Evolutionary conservation across 352 stramenopile genomes (phyloP), one percentile per base, ranked within the genome.

Genomic region (Globisporangium perplexum): DNA sequence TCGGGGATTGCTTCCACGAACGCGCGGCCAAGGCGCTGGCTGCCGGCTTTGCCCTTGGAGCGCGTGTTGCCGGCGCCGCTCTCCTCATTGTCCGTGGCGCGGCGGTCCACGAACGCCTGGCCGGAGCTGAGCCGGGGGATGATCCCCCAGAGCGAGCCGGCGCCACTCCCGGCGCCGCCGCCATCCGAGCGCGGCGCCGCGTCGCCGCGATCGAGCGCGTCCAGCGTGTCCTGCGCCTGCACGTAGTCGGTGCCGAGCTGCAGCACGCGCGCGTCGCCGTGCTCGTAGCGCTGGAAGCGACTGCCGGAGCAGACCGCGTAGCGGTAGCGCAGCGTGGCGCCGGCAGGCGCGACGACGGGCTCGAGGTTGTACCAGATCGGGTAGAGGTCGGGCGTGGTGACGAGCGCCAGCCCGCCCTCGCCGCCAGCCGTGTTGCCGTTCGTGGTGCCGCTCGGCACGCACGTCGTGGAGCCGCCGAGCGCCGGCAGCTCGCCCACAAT

Each of bases 311-410:
- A 95, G 26, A 96, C 66, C 3, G 80, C 86, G 55, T 96, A 96
- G 52, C 83, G 78, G 58, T 96, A 96, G 22, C 65, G 77, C 42
- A 96, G 74, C 22, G 77, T 70, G 2, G 80, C 71, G 30, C 71
- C 80, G 0, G 77, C 64, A 14, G 77, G 79, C 42, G 87, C 69
- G 36, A 91, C 47, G 3, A 96, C 71, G 2, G 86, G 83, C 48
- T 93, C 83, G 24, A 90, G 56, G 57, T 94, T 96, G 71, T 95
- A 96, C 86, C 86, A 96, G 45, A 93, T 87, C 26, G 86, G 86
- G 59, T 87, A 93, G 63, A 93, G 62, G 28, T 96, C 83, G 18
- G 83, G 83, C 36, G 83, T 96, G 1, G 86, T 96, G 14, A 96
- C 83, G 26, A 96, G 64, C 39, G 79, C 77, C n/a, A 93, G 69